Evolutionary conservation across 2,329 filamentous ascomycete species (phyloP).

Genomic region (Pleochaeta shiraiana): DNA sequence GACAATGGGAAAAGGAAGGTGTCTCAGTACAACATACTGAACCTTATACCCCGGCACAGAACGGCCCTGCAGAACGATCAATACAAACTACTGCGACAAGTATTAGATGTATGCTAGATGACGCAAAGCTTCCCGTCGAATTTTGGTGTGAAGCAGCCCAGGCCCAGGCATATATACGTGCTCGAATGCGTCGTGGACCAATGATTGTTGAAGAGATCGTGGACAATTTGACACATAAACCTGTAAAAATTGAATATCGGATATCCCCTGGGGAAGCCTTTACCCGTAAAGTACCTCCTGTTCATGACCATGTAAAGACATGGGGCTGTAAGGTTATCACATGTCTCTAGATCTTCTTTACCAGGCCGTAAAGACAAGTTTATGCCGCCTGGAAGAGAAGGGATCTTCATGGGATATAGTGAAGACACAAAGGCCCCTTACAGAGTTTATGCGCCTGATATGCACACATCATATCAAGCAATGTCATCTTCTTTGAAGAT

Average conservation of each 20-base stretch:
- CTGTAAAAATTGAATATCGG: not conserved
- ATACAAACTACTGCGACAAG: constrained; percentile 1
- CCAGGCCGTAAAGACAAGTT: constrained; percentile 1
- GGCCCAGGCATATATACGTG: not conserved
- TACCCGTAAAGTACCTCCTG: not conserved
- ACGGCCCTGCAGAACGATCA: not conserved
- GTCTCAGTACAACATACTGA: constrained; percentile 1
- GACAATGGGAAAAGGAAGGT: constrained; percentile 3
- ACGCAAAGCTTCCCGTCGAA: not conserved
- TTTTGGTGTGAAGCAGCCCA: constrained; percentile 1
- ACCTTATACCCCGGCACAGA: not conserved
- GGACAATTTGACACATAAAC: not conserved
- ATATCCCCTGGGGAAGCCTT: not conserved
- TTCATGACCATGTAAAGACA: not conserved
- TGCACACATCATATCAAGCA: constrained; percentile 1
- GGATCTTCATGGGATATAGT: constrained; percentile 1
- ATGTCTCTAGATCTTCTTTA: not conserved
- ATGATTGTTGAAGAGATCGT: not conserved
- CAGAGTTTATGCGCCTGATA: not conserved
- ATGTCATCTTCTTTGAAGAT: not conserved
- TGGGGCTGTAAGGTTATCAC: not conserved
- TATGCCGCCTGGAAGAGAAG: constrained; percentile 2
- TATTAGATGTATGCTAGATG: constrained; percentile 3
- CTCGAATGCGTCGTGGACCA: not conserved
- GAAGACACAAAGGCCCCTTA: not conserved